These are phyloP conservation scores for Neospermospora avenae DNA, from an alignment of 2,329 filamentous ascomycete genomes.

Conservation along the genomic window DNA sequence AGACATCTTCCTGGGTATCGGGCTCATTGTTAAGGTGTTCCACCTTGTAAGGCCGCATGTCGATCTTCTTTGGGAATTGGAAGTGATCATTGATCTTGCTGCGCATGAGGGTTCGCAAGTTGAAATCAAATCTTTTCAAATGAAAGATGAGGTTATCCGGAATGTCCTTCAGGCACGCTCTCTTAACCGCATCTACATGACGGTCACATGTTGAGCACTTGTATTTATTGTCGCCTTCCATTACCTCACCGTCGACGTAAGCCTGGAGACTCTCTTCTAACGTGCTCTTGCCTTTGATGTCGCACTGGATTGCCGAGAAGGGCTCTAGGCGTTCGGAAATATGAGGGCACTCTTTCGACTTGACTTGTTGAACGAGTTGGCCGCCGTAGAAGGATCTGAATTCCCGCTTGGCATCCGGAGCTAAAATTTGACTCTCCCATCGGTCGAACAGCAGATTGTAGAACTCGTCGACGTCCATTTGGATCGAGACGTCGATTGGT, in stretches of 20 bases:
- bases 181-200: conserved; percentile 90
- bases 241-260: conserved; percentile 94
- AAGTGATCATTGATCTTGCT: conserved; percentile 97
- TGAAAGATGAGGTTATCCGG: conserved; percentile 96
- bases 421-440: conserved; percentile 77
- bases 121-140: conserved; percentile 83
- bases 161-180: conserved; percentile 86
- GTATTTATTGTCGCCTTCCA: conserved; percentile 99
- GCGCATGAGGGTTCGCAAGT: conserved; percentile 70
- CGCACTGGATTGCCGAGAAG: conserved; percentile 92
- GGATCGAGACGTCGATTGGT: conserved; percentile 78
- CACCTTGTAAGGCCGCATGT: conserved; percentile 89
- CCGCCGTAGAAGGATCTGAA: conserved; percentile 88
- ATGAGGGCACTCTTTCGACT: conserved; percentile 90
- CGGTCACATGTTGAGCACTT: conserved; percentile 88
- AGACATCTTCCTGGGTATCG: conserved; percentile 64
- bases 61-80: conserved; percentile 76
- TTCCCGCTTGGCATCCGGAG: conserved; percentile 62
- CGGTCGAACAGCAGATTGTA: conserved; percentile 92
- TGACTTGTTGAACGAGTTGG: conserved; percentile 89
- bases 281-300: conserved; percentile 86
- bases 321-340: conserved; percentile 87
- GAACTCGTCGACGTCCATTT: conserved; percentile 99
- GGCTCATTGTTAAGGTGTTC: conserved; percentile 69
- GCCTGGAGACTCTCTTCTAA: conserved; percentile 86